Base-by-base conservation (phyloP, 2,329 filamentous ascomycete genomes). In the Monosporascus sp. region DNA sequence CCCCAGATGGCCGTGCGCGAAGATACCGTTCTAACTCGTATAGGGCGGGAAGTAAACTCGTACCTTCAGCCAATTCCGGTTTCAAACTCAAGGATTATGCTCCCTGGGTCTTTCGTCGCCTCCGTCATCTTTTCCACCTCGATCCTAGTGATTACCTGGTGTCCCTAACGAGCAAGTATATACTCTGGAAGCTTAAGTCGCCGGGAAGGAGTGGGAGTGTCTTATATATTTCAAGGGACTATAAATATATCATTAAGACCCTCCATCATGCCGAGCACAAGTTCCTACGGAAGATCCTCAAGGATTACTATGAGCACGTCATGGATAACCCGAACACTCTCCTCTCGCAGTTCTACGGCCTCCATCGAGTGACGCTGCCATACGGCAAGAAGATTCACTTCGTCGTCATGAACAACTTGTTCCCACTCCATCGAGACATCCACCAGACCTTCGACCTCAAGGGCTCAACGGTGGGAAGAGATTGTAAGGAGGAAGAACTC, bases 31-130 rank as follows among this genome's bases (percentile, higher is more conserved):
- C 31, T 8, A 38, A 7, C 44, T 15, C 38, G 5, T 35, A 52
- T 65, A 92, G 88, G 68, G 95, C 92, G 60, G 94, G 94, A 60
- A 97, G 97, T 70, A 94, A 99, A 76, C 78, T 99, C 69, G 96
- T 96, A 5, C 94, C 94, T 24, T 97, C 93, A 57, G 92, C 94
- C 62, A 97, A 99, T 74, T 99, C 99, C 77, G 94, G 99, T 75
- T 99, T 99, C 85, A 99, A 99, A 73, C 99, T 99, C 80, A 99
- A 99, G 76, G 94, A 99, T 74, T 99, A 99, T 72, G 93, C 93
- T 17, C 94, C 94, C 53, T 97, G 93, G 92, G 93, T 99, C 55
- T 99, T 99, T 74, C 89, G 94, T 65, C 90, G 91, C 72, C 80
- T 99, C 44, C 89, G 94, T 60, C 78, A 85, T 48, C 88, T 87